A percentile compares a stretch with the other conserved stretches of the same genome.
Conservation (phyloP, 257 asterid genomes). For the Linaria vulgaris region DNA sequence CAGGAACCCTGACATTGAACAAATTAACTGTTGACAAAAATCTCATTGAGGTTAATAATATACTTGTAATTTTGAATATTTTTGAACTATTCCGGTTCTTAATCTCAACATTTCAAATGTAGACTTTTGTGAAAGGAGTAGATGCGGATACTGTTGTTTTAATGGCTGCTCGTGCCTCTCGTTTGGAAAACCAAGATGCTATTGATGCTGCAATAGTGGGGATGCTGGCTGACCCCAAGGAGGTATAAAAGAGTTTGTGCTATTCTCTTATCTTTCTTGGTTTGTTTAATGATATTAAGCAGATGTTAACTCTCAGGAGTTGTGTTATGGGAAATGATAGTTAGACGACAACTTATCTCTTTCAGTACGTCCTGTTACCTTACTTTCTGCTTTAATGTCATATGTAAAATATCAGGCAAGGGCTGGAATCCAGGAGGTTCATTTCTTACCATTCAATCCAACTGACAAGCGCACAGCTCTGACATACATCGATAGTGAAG, state of each 20-base stretch:
- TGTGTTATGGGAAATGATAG: neutral
- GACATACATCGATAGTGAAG: conserved; percentile 48
- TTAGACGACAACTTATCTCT: conserved; percentile 10
- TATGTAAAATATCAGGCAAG: conserved; percentile 40
- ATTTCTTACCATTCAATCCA: conserved; percentile 54
- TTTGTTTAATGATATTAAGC: neutral
- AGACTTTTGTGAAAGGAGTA: conserved; percentile 63
- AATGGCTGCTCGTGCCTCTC: conserved; percentile 94
- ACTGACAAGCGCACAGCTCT: conserved; percentile 64
- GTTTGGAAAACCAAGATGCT: conserved; percentile 85
- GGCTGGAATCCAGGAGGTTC: conserved; percentile 48
- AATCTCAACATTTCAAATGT: conserved; percentile 16
- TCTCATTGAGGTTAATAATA: conserved; percentile 36
- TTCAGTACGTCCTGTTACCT: conserved; percentile 11
- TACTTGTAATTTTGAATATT: neutral
- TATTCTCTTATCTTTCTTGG: neutral
- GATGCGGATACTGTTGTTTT: conserved; percentile 70
- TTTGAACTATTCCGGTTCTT: neutral
- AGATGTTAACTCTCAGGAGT: conserved; percentile 1
- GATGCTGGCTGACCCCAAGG: conserved; percentile 76
- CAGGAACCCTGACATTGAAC: conserved; percentile 54
- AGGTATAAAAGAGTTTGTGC: conserved; percentile 37
- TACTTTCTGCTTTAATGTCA: conserved; percentile 8
- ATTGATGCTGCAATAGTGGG: conserved; percentile 82
- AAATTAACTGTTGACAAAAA: conserved; percentile 44